Percentiles rank a stretch among this genome's conserved stretches.
phyloP scores from a whole-genome alignment of 345 rosid species.

The Brassica nigra region DNA sequence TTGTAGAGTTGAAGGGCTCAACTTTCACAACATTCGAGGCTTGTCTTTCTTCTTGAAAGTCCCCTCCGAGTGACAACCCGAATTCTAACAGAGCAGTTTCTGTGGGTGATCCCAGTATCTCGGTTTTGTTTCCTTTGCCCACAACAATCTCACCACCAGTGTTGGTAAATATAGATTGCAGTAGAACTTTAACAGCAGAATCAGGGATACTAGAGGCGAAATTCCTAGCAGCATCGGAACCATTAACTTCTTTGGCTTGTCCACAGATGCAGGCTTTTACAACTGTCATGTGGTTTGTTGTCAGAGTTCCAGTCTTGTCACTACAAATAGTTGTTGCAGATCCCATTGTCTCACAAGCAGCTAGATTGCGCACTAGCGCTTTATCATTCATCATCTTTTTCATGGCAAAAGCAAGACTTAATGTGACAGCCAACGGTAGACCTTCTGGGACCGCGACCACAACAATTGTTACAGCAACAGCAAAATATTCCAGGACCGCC shows the following conservation, averaged over 20 bases:
- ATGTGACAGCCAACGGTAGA: constrained; percentile 87
- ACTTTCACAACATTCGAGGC: constrained; percentile 65
- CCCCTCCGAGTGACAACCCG: constrained; percentile 78
- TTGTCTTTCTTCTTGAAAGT: constrained; percentile 59
- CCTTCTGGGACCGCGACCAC: constrained; percentile 98
- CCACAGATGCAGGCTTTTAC: constrained; percentile 75
- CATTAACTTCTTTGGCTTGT: constrained; percentile 53
- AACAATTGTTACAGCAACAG: constrained; percentile 86
- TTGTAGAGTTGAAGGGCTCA: constrained; percentile 89
- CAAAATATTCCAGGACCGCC: constrained; percentile 71
- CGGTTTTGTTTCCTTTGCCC: constrained; percentile 53
- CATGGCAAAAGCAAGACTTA: constrained; percentile 96
- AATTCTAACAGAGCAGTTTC: constrained; percentile 90
- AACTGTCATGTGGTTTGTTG: constrained; percentile 85
- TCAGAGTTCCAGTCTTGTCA: constrained; percentile 91
- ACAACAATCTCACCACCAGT: constrained; percentile 90
- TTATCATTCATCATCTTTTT: constrained; percentile 93
- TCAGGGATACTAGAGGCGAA: constrained; percentile 62
- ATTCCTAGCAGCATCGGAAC: constrained; percentile 39
- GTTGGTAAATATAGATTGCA: constrained; percentile 79
- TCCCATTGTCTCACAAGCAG: constrained; percentile 98
- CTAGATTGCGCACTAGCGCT: constrained; percentile 81
- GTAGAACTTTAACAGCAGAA: constrained; percentile 53
- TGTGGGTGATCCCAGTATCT: constrained; percentile 95
- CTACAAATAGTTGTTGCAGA: constrained; percentile 86